Percentiles rank a stretch among this genome's conserved stretches.
phyloP scores from a whole-genome alignment of 1,139 yeast genomes.

The Yamadazyma spencermartinsiae region DNA sequence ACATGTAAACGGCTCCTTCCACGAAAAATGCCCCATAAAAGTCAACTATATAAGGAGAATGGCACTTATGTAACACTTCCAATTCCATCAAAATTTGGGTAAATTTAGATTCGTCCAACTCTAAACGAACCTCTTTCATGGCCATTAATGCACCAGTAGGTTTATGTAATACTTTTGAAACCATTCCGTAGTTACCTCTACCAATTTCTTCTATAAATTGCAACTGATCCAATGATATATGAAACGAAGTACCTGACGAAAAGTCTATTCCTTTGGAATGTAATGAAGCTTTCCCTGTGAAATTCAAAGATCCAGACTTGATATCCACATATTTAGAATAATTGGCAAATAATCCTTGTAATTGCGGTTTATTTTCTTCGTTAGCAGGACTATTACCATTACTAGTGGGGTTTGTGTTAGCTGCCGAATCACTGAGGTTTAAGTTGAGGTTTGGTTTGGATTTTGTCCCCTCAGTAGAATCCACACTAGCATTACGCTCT shows the following conservation, averaged over 20 bases:
- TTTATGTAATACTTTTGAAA: conserved; percentile 85
- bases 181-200: conserved; percentile 94
- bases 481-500: background rate
- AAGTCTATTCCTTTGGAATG: conserved; percentile 93
- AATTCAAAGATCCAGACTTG: conserved; percentile 86
- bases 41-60: conserved; percentile 87
- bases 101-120: conserved; percentile 86
- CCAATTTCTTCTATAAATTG: conserved; percentile 87
- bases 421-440: conserved; percentile 1
- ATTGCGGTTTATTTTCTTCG: conserved; percentile 20
- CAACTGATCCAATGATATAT: conserved; percentile 83
- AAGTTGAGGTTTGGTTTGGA: conserved; percentile 4
- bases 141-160: conserved; percentile 97
- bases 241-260: conserved; percentile 81
- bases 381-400: conserved; percentile 5
- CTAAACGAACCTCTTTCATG: conserved; percentile 92
- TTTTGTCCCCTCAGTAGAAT: background rate
- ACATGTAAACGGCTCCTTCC: conserved; percentile 97
- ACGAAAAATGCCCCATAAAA: conserved; percentile 96
- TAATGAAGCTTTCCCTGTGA: conserved; percentile 89
- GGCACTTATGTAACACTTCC: conserved; percentile 88
- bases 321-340: conserved; percentile 88
- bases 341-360: conserved; percentile 70
- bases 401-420: background rate
- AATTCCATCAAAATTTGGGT: conserved; percentile 94